A percentile compares a stretch with the other conserved stretches of the same genome.
phyloP scores from a whole-genome alignment of 805 yeast genomes.

The Yueomyces sp. region DNA sequence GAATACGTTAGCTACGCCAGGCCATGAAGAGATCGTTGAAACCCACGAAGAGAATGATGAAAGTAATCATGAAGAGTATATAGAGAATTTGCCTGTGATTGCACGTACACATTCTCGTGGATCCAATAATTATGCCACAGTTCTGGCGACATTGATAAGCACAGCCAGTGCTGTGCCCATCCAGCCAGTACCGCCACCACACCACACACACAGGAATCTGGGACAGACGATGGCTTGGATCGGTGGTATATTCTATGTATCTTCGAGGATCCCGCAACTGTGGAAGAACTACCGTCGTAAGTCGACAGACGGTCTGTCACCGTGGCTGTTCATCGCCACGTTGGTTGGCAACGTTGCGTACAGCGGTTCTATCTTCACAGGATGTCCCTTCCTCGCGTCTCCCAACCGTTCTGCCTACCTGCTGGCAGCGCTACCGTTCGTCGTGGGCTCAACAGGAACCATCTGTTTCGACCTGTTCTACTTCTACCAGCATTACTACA shows the following conservation, averaged over 20 bases:
- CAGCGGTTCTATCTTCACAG: slow-evolving; percentile 56
- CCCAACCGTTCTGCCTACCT: slow-evolving; percentile 36
- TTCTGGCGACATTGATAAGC: not conserved
- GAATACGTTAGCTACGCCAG: slow-evolving; percentile 14
- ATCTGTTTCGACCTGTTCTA: slow-evolving; percentile 60
- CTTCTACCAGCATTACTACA: slow-evolving; percentile 41
- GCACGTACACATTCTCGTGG: not conserved
- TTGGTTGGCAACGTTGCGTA: slow-evolving; percentile 67
- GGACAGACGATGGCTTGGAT: slow-evolving; percentile 59
- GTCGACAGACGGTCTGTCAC: slow-evolving; percentile 79
- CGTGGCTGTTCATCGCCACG: slow-evolving; percentile 67
- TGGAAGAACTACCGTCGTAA: slow-evolving; percentile 62
- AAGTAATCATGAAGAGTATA: slow-evolving; percentile 1
- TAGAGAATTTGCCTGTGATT: not conserved
- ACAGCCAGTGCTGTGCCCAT: not conserved
- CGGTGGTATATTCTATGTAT: slow-evolving; percentile 61
- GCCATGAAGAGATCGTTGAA: slow-evolving; percentile 2
- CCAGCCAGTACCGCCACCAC: slow-evolving; percentile 15
- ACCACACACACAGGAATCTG: slow-evolving; percentile 4
- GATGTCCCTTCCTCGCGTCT: slow-evolving; percentile 37
- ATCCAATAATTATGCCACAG: not conserved
- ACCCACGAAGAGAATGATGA: not conserved
- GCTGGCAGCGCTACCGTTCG: slow-evolving; percentile 61
- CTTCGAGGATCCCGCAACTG: slow-evolving; percentile 77
- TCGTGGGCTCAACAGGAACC: slow-evolving; percentile 80